Evolutionary conservation across 306 rosid species (phyloP).

Genomic region (Cucurbita pepo): DNA sequence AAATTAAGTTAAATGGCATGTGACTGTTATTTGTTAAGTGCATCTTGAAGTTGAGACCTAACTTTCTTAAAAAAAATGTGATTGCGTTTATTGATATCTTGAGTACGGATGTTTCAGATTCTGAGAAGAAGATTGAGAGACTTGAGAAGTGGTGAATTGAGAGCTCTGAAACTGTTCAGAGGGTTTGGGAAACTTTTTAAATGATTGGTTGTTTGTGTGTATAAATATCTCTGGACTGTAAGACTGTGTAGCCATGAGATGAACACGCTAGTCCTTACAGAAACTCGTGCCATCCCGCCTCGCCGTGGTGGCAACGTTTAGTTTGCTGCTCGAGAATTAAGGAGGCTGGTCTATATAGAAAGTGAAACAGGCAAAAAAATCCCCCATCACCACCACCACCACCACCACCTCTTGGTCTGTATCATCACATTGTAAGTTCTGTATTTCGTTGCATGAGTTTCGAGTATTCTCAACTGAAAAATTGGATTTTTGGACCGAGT

Average conservation of each 20-base stretch:
- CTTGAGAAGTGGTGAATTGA: conserved; percentile 64
- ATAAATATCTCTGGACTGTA: too few relatives aligned
- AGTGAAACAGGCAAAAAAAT: not conserved
- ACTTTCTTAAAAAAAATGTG: not conserved
- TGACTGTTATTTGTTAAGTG: not conserved
- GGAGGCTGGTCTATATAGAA: not conserved
- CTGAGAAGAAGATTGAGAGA: conserved; percentile 68
- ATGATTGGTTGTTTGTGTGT: conserved; percentile 10
- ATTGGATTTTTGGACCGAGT: not conserved
- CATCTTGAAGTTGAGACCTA: not conserved
- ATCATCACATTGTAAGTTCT: not conserved
- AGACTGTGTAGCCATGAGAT: not conserved
- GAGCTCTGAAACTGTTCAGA: conserved; percentile 53
- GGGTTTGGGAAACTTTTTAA: conserved; percentile 59
- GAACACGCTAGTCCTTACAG: not conserved
- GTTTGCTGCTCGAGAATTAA: not conserved
- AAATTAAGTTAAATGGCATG: not conserved
- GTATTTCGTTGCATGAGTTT: not conserved
- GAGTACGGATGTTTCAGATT: conserved; percentile 35
- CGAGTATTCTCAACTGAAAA: not conserved
- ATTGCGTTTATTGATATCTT: not conserved
- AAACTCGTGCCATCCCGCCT: not conserved
- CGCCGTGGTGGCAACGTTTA: not conserved
- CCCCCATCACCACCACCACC: not conserved
- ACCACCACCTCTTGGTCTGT: not conserved